Evolutionary conservation across 2,329 filamentous ascomycete species (phyloP).

Genomic region (Paraphoma sp.): DNA sequence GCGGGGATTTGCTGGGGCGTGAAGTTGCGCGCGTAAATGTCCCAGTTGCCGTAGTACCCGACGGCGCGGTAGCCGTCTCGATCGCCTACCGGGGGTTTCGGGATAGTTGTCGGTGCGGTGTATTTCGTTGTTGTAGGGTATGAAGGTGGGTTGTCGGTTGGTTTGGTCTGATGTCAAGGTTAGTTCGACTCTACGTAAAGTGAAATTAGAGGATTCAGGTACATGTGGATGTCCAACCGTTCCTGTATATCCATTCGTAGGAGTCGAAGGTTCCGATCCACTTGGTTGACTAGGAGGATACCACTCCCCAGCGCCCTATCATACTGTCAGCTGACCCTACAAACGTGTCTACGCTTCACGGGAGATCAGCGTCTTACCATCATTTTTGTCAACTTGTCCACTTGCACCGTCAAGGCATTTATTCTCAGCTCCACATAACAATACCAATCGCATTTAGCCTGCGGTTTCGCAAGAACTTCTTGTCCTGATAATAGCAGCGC

Average conservation of each 20-base stretch:
- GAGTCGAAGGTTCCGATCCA: no score
- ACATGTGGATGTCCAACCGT: background rate
- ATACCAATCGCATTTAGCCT: background rate
- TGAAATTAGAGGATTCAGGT: background rate
- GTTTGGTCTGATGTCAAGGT: background rate
- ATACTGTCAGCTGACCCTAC: background rate
- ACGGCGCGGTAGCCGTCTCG: constrained; percentile 44
- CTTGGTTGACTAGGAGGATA: background rate
- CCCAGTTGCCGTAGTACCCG: constrained; percentile 79
- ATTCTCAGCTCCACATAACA: background rate
- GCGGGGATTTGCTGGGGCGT: constrained; percentile 83
- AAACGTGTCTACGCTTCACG: background rate
- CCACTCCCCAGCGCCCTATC: background rate
- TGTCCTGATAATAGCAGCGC: background rate
- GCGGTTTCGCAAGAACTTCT: background rate
- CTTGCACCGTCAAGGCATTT: background rate
- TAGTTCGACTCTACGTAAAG: no score
- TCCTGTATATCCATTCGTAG: background rate
- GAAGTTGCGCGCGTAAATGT: constrained; percentile 85
- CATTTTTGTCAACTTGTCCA: background rate
- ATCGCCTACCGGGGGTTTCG: background rate
- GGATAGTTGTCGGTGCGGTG: background rate
- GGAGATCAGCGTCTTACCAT: background rate
- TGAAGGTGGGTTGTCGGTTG: background rate
- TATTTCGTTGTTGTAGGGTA: background rate